phyloP scores from a whole-genome alignment of 225 moss, liverwort and hornwort species.

The Physcomitrellopsis africana region DNA sequence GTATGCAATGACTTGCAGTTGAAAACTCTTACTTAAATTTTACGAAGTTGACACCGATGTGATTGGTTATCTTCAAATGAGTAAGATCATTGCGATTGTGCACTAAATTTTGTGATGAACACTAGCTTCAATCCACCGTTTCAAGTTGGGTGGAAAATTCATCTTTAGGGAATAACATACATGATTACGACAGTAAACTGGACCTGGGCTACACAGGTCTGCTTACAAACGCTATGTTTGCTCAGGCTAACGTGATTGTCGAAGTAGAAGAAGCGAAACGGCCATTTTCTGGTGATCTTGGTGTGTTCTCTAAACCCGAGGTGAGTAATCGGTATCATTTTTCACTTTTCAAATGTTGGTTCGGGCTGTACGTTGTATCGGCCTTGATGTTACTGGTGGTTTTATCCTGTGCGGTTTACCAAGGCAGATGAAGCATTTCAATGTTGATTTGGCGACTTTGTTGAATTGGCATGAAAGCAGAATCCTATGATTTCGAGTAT shows the following conservation, averaged over 20 bases:
- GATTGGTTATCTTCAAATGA: background rate
- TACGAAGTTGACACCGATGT: background rate
- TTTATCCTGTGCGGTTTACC: background rate
- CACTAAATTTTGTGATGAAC: no score
- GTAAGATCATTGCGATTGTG: background rate
- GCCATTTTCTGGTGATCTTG: constrained; percentile 76
- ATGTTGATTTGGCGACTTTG: background rate
- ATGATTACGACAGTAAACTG: background rate
- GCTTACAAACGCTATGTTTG: constrained; percentile 11
- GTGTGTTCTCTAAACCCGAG: constrained; percentile 84
- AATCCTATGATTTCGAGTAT: background rate
- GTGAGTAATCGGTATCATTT: constrained; percentile 43
- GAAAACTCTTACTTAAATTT: background rate
- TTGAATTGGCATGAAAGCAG: background rate
- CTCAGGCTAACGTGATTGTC: constrained; percentile 74
- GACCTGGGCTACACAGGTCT: background rate
- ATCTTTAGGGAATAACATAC: background rate
- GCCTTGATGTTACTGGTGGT: background rate
- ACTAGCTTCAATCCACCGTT: no score
- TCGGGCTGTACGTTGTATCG: constrained; percentile 6
- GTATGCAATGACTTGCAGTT: background rate
- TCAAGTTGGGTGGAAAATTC: background rate
- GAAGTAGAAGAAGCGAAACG: constrained; percentile 77
- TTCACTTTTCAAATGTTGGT: background rate
- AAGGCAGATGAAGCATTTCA: constrained; percentile 8